Evolutionary conservation across 345 rosid species (phyloP).

Genomic region (Gossypium rotundifolium): DNA sequence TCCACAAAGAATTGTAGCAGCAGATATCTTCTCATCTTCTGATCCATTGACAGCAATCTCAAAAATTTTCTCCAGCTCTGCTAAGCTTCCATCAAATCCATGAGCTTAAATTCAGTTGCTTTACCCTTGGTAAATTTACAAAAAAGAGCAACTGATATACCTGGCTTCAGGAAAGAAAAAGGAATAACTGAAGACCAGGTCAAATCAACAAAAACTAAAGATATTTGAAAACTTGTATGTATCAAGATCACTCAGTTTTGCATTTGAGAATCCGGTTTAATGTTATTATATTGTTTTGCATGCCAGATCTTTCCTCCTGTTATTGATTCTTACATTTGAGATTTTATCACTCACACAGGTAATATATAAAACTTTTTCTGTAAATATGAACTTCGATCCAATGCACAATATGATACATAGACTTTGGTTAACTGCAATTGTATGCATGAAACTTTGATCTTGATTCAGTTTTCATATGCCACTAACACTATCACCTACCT

Average conservation of each 20-base stretch:
- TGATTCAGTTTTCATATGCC: not conserved
- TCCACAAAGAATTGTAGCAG: slow-evolving; percentile 89
- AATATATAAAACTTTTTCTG: not conserved
- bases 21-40: slow-evolving; percentile 80
- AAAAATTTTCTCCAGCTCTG: slow-evolving; percentile 86
- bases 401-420: not conserved
- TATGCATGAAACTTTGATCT: not conserved
- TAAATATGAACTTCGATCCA: not conserved
- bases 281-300: not conserved
- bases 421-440: not conserved
- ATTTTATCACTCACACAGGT: not conserved
- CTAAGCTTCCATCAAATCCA: slow-evolving; percentile 97
- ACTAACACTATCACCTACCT: not conserved
- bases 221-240: slow-evolving; percentile 12
- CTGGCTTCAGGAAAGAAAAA: slow-evolving; percentile 64
- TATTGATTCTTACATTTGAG: not conserved
- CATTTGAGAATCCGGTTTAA: not conserved
- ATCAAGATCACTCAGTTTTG: slow-evolving; percentile 2
- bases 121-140: slow-evolving; percentile 61
- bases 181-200: slow-evolving; percentile 57
- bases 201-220: slow-evolving; percentile 19
- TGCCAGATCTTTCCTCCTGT: not conserved
- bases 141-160: slow-evolving; percentile 61
- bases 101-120: slow-evolving; percentile 84
- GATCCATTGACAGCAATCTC: slow-evolving; percentile 86